Percentiles rank a stretch among this genome's conserved stretches.
phyloP scores from a whole-genome alignment of 208 protist genomes.

The Giardia muris region DNA sequence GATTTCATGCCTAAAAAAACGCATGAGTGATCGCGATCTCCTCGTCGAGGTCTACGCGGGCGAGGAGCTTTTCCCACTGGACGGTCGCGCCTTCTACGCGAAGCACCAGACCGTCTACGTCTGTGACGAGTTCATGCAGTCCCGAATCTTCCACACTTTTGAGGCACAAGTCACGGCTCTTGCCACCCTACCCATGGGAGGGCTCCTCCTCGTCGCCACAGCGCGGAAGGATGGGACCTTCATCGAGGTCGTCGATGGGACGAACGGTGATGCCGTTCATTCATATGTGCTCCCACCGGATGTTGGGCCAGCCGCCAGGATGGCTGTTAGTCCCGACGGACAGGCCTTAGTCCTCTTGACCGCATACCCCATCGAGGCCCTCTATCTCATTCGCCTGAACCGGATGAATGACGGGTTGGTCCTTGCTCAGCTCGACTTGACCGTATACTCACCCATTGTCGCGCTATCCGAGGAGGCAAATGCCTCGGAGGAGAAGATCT shows the following conservation, averaged over 20 bases:
- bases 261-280: not conserved
- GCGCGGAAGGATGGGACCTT: not conserved
- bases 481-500: no score
- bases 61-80: not conserved
- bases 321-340: not conserved
- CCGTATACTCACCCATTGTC: not conserved
- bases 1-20: no score
- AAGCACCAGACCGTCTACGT: not conserved
- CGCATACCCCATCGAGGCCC: not conserved
- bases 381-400: not conserved
- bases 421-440: not conserved
- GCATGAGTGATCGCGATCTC: not conserved
- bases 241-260: not conserved
- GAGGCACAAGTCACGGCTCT: not conserved
- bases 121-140: not conserved
- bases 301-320: not conserved
- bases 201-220: not conserved
- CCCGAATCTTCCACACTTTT: not conserved
- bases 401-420: not conserved
- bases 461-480: not conserved
- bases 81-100: not conserved
- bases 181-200: not conserved
- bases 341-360: not conserved
- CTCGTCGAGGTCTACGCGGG: not conserved
- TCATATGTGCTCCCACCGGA: not conserved